Evolutionary conservation across 2,329 filamentous ascomycete genomes (phyloP), one percentile per base, ranked within the genome.

Genomic region (Thielaviopsis euricoi): DNA sequence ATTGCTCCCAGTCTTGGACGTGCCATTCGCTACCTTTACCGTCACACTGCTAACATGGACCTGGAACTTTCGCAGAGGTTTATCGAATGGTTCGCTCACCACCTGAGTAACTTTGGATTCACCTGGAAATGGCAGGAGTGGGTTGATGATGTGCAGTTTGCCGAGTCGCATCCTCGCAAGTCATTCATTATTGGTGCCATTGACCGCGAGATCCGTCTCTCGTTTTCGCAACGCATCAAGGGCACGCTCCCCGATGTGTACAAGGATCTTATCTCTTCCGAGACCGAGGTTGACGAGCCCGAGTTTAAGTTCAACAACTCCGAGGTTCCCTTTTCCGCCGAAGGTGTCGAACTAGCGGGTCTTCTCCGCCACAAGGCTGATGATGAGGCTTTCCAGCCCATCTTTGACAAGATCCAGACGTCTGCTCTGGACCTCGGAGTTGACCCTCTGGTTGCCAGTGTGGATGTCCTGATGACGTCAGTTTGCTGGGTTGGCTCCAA

Each of bases 101-200:
- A 98, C 73, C 74, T 98, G 63, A 96, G 90, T 73, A 98, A 98
- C 73, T 98, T 98, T 68, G 93, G 95, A 56, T 98, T 97, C 69
- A 93, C 93, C 10, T 98, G 93, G 93, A 97, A 97, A 71, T 98
- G 93, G 93, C 85, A 86, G 17, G 93, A 98, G 72, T 98, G 93
- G 93, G 79, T 87, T 53, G 88, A 90, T 17, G 89, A 97, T 67
- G 82, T 95, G 17, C 77, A 82, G 50, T 77, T 94, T 25, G 80
- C 87, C 0, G 76, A 85, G 61, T 73, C 93, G 37, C 82, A 95
- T 67, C 90, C 93, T 1, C 86, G 85, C 72, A 96, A 96, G 72
- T 88, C 91, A 33, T 96, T 98, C 71, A 93, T 98, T 63, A 76
- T 84, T 56, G 91, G 89, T 21, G 86, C 89, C 3, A 73, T 98